A percentile compares a stretch with the other conserved stretches of the same genome.
Evolutionary conservation across 768 basidiomycete species (phyloP).

Genomic region (Hericium rajendrae): DNA sequence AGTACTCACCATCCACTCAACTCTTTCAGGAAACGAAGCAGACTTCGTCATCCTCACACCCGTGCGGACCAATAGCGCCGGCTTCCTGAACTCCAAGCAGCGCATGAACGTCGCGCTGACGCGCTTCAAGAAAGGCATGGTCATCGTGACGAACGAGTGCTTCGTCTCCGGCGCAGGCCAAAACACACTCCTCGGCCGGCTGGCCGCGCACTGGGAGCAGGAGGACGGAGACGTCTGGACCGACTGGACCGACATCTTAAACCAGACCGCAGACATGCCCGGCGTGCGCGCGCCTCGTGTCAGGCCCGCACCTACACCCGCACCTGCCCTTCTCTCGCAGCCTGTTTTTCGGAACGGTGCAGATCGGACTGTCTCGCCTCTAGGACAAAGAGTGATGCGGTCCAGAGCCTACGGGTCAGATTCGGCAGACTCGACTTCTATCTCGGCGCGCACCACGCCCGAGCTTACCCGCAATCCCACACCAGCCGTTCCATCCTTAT

Average conservation of each 20-base stretch:
- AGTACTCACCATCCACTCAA: background rate
- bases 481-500: too few relatives aligned
- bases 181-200: slow-evolving; percentile 33
- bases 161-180: slow-evolving; percentile 15
- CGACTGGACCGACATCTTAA: slow-evolving; percentile 8
- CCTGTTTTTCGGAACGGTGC: too few relatives aligned
- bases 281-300: background rate
- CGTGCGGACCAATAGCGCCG: slow-evolving; percentile 33
- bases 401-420: too few relatives aligned
- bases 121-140: background rate
- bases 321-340: background rate
- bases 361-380: too few relatives aligned
- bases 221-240: slow-evolving; percentile 20
- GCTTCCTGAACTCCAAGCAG: slow-evolving; percentile 35
- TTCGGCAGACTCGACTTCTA: too few relatives aligned
- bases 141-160: background rate
- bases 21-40: slow-evolving; percentile 36
- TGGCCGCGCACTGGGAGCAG: slow-evolving; percentile 21
- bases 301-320: background rate
- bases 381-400: too few relatives aligned
- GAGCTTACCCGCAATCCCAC: too few relatives aligned
- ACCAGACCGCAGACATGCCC: background rate
- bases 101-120: slow-evolving; percentile 45
- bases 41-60: slow-evolving; percentile 39
- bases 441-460: too few relatives aligned